Conservation (phyloP, 108 stramenopile species). For the Heterococcus sp. region DNA sequence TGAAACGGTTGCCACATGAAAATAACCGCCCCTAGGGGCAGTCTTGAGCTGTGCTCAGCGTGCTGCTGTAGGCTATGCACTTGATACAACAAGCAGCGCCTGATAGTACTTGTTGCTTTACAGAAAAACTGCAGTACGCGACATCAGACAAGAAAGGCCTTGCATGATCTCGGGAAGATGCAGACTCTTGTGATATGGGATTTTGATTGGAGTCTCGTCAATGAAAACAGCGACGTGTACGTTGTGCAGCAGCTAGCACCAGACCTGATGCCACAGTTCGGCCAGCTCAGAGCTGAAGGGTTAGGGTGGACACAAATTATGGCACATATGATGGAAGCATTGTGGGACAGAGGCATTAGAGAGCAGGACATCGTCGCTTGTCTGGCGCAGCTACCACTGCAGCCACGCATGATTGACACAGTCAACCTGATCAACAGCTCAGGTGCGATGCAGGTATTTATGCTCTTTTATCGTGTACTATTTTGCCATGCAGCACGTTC, state of each 20-base stretch:
- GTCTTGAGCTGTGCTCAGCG: too few species aligned
- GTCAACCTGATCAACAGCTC: background rate
- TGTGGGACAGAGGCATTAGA: slow-evolving; percentile 32
- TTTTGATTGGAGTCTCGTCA: slow-evolving; percentile 16
- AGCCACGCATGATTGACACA: background rate
- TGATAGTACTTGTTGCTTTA: too few species aligned
- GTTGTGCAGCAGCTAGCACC: slow-evolving; percentile 49
- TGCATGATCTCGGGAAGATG: too few species aligned
- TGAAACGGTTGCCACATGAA: too few species aligned
- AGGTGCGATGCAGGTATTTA: background rate
- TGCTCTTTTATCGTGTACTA: background rate
- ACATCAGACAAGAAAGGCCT: too few species aligned
- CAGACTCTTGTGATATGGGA: background rate
- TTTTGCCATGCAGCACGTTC: background rate
- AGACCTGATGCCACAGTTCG: slow-evolving; percentile 33
- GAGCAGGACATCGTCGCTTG: background rate
- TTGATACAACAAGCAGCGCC: too few species aligned
- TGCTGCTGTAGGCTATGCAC: too few species aligned
- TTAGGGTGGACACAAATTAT: slow-evolving; percentile 44
- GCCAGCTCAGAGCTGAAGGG: background rate
- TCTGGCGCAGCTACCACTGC: background rate
- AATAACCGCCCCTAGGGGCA: too few species aligned
- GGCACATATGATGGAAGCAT: slow-evolving; percentile 18
- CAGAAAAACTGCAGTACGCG: too few species aligned
- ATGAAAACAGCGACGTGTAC: slow-evolving; percentile 56